Evolutionary conservation across 441 rosid genomes (phyloP), one percentile per base, ranked within the genome.

Genomic region (Croton setiger): DNA sequence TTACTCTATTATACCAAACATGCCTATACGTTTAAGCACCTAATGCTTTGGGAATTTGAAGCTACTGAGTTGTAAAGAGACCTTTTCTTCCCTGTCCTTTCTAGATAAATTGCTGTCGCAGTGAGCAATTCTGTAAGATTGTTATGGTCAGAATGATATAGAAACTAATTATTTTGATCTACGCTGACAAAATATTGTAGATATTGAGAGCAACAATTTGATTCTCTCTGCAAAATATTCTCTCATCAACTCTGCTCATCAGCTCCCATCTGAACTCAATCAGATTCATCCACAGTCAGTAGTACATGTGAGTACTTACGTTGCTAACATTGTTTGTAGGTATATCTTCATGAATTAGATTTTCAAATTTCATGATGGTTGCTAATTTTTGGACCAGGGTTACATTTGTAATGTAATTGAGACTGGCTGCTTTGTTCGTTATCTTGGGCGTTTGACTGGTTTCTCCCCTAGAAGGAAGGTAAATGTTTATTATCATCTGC

Each of bases 381-480:
- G 17, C 8, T 21, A 55, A 47, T 76, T 59, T 49, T 41, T 62
- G 71, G 67, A 72, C 68, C 86, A 96, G 99, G 99, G 99, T 10
- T 96, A 91, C 73, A 74, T 96, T 62, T 96, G 98, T 71, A 96
- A 91, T 82, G 52, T 91, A 75, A 96, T 92, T 70, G 98, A 85
- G 66, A 85, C 80, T 64, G 99, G 99, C 65, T 96, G 99, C 82
- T 96, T 96, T 82, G 90, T 96, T 66, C 97, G 99, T 48, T 92
- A 87, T 89, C 96, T 92, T 80, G 98, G 98, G 69, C 95, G 82
- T 73, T 76, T 96, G 84, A 96, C 99, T 69, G 99, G 94, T 66
- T 96, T 96, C 74, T 88, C 86, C 58, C 99, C 98, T 8, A 81
- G 87, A 87, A 86, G 91, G 82, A 96, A 91, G 91, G 98, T 91